These are phyloP conservation scores for Cydonia oblonga DNA, from an alignment of 331 rosid genomes.

Conservation along the genomic window DNA sequence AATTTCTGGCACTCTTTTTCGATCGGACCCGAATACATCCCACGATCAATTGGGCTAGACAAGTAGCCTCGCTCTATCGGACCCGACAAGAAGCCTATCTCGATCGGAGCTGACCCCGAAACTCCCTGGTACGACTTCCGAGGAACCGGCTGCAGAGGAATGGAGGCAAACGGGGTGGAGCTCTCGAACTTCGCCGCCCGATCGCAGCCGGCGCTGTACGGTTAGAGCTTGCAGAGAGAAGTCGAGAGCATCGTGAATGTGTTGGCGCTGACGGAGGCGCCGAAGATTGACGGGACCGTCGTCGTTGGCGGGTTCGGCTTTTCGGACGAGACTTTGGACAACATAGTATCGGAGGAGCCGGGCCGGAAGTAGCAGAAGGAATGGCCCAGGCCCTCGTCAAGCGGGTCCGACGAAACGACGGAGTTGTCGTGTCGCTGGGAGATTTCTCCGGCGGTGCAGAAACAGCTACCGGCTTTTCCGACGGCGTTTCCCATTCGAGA, in stretches of 20 bases:
- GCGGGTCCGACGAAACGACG: slow-evolving; percentile 6
- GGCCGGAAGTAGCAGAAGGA: slow-evolving; percentile 57
- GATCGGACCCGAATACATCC: slow-evolving; percentile 12
- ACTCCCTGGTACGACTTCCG: slow-evolving; percentile 14
- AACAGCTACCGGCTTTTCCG: slow-evolving; percentile 31
- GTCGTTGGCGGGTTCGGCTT: slow-evolving; percentile 14
- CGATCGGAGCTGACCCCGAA: slow-evolving; percentile 18
- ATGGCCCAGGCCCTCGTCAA: slow-evolving; percentile 40
- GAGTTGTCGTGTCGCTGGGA: slow-evolving; percentile 30
- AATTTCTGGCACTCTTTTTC: slow-evolving; percentile 17
- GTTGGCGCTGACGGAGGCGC: slow-evolving; percentile 83
- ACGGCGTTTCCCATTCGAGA: slow-evolving; percentile 59
- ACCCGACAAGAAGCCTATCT: slow-evolving; percentile 36
- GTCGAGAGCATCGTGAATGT: slow-evolving; percentile 38
- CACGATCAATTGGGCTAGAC: slow-evolving; percentile 26
- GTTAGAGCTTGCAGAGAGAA: slow-evolving; percentile 25
- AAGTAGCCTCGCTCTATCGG: slow-evolving; percentile 23
- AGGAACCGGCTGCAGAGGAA: slow-evolving; percentile 40
- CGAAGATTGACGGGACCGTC: slow-evolving; percentile 50
- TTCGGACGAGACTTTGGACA: slow-evolving; percentile 5
- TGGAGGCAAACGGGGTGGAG: slow-evolving; percentile 51
- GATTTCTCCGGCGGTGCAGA: slow-evolving; percentile 35
- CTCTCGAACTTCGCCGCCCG: slow-evolving; percentile 56
- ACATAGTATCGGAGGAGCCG: slow-evolving; percentile 10
- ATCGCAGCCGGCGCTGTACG: slow-evolving; percentile 27